phyloP scores from a whole-genome alignment of 2,329 filamentous ascomycete species.

The Nakataea oryzae region DNA sequence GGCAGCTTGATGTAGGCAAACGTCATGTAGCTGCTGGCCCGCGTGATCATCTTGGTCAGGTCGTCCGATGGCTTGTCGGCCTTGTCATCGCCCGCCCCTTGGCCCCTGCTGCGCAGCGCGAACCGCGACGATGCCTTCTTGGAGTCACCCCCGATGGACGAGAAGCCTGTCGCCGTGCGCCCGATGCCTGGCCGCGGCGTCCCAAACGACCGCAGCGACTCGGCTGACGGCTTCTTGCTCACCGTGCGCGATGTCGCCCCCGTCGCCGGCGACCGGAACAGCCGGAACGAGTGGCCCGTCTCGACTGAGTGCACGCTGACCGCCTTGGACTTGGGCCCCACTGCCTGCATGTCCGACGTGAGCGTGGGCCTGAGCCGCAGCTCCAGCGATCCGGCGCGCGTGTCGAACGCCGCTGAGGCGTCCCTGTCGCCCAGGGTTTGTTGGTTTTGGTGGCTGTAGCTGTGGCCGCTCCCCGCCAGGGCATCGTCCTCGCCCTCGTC shows the following conservation, averaged over 20 bases:
- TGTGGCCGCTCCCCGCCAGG: conserved; percentile 25
- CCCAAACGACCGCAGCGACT: conserved; percentile 36
- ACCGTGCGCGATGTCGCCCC: conserved; percentile 27
- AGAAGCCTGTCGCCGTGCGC: conserved; percentile 35
- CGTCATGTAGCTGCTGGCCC: conserved; percentile 96
- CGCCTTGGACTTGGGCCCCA: conserved; percentile 31
- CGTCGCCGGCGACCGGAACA: conserved; percentile 34
- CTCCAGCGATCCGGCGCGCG: conserved; percentile 65
- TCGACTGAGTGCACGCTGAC: conserved; percentile 38
- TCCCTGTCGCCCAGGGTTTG: conserved; percentile 24
- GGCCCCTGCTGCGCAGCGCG: conserved; percentile 37
- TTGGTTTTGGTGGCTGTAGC: not conserved
- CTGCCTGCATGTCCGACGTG: conserved; percentile 37
- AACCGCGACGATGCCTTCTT: conserved; percentile 44
- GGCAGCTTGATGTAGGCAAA: conserved; percentile 91
- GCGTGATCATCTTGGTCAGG: conserved; percentile 89
- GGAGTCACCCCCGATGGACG: conserved; percentile 27
- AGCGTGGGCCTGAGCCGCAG: conserved; percentile 76
- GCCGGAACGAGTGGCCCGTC: conserved; percentile 32
- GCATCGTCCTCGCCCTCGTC: conserved; percentile 36
- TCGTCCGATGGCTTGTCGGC: conserved; percentile 70
- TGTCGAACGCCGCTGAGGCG: conserved; percentile 34
- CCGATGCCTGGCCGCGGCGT: conserved; percentile 31
- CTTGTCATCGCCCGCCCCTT: conserved; percentile 20
- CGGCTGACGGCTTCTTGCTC: conserved; percentile 43